Percentiles rank a stretch among this genome's conserved stretches.
Conservation (phyloP, 2,329 filamentous ascomycete species). For the Dactylellina haptotyla region DNA sequence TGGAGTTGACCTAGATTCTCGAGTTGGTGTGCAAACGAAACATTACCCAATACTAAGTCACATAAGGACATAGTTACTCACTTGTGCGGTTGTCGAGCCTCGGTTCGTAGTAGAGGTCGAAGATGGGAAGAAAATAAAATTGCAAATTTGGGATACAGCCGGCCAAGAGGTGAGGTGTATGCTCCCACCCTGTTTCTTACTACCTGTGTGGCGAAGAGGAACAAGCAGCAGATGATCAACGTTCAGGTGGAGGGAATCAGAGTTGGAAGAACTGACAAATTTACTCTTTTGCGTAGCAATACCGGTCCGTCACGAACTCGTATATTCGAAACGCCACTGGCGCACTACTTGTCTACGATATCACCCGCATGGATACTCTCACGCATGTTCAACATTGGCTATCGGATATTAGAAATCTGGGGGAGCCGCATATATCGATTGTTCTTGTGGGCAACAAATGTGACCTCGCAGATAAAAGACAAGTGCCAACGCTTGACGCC, state of each 20-base stretch:
- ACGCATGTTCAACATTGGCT: conserved; percentile 91
- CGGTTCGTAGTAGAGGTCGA: conserved; percentile 29
- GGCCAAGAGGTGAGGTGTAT: conserved; percentile 77
- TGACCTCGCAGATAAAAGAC: conserved; percentile 79
- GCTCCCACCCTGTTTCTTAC: background rate
- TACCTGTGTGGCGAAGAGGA: background rate
- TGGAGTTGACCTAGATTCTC: conserved; percentile 75
- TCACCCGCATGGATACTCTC: conserved; percentile 85
- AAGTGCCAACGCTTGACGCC: conserved; percentile 84
- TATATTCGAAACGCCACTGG: conserved; percentile 87
- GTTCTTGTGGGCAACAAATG: conserved; percentile 95
- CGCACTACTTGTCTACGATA: conserved; percentile 91
- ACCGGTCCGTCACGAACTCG: conserved; percentile 70
- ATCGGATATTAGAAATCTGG: conserved; percentile 90
- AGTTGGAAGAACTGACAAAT: no score
- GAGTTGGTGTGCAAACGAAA: conserved; percentile 61
- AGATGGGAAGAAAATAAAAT: conserved; percentile 57
- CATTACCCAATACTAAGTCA: background rate
- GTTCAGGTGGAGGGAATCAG: no score
- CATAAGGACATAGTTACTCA: background rate
- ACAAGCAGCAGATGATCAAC: background rate
- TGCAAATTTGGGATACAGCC: conserved; percentile 76
- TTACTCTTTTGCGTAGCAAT: conserved; percentile 16
- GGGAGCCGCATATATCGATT: conserved; percentile 93
- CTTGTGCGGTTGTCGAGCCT: background rate